Evolutionary conservation across 345 rosid genomes (phyloP).

Genomic region (Hirschfeldia incana): DNA sequence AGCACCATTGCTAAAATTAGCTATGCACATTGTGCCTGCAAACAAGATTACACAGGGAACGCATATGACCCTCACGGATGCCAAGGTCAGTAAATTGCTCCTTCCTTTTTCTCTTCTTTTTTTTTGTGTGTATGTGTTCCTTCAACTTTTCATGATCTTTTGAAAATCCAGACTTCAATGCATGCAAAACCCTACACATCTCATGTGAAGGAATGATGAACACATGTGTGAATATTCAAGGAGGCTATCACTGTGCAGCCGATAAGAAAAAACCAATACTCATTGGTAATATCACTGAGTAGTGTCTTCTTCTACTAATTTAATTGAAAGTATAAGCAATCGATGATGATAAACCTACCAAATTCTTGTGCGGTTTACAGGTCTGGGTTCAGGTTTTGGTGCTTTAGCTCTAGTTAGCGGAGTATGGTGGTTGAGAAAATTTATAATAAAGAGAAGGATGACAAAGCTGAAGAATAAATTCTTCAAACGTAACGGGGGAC

Average conservation of each 20-base stretch:
- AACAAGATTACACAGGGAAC: background rate
- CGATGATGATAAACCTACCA: too few relatives aligned
- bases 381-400: conserved; percentile 18
- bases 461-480: conserved; percentile 21
- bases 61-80: background rate
- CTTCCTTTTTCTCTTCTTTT: too few relatives aligned
- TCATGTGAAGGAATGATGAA: background rate
- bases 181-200: background rate
- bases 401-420: background rate
- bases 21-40: background rate
- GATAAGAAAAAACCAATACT: background rate
- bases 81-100: background rate
- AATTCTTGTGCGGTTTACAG: background rate
- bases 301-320: too few relatives aligned
- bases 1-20: background rate
- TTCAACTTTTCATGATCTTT: background rate
- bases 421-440: conserved; percentile 10
- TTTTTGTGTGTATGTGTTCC: too few relatives aligned
- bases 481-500: background rate
- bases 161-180: background rate
- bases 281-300: background rate
- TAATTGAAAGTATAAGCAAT: too few relatives aligned
- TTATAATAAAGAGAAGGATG: background rate
- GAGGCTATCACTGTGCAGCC: background rate
- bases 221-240: background rate